Percentiles rank a stretch among this genome's conserved stretches.
These are phyloP conservation scores for Citrullus mucosospermus DNA, from an alignment of 306 rosid genomes.

Conservation along the genomic window DNA sequence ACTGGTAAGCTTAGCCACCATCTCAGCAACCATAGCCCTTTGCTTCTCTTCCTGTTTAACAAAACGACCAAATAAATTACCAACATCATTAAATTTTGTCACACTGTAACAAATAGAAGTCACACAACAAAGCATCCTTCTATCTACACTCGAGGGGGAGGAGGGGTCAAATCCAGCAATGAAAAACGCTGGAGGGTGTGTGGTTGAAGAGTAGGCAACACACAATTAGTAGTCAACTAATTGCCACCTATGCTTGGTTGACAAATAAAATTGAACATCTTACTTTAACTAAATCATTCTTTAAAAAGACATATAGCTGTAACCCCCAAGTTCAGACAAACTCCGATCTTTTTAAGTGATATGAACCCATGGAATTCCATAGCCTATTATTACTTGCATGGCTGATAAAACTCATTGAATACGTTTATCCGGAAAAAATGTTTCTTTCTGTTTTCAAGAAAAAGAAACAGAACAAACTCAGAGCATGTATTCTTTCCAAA, in stretches of 20 bases:
- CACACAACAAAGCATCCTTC: neutral
- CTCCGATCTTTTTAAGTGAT: neutral
- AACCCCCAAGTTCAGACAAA: neutral
- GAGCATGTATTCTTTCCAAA: neutral
- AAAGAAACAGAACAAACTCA: neutral
- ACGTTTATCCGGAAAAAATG: neutral
- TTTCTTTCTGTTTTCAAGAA: neutral
- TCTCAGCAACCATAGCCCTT: slow-evolving; percentile 62
- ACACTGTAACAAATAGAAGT: neutral
- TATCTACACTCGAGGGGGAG: neutral
- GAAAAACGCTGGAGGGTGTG: neutral
- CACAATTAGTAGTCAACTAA: neutral
- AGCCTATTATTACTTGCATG: neutral
- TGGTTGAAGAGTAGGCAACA: neutral
- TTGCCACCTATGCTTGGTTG: neutral
- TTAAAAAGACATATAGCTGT: no score
- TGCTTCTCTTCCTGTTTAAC: slow-evolving; percentile 65
- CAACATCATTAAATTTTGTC: neutral
- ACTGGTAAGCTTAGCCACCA: slow-evolving; percentile 78
- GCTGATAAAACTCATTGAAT: neutral
- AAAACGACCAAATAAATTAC: neutral
- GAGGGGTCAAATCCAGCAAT: neutral
- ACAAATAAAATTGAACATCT: neutral
- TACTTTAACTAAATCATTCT: neutral
- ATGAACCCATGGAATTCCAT: neutral